phyloP scores from a whole-genome alignment of 805 yeast genomes.

The Cyberlindnera xylosilytica region DNA sequence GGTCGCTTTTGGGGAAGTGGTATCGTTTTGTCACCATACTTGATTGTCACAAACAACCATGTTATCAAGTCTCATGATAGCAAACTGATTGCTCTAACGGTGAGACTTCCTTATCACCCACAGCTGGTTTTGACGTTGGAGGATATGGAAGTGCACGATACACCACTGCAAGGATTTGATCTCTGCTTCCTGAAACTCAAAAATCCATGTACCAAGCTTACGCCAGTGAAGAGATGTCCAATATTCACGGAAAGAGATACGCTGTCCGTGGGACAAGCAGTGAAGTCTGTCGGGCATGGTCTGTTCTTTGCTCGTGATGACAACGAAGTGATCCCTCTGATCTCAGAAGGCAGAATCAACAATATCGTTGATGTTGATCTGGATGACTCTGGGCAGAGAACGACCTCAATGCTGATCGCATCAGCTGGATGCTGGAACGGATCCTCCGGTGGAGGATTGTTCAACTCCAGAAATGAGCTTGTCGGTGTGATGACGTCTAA shows the following conservation, averaged over 20 bases:
- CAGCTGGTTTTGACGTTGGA: constrained; percentile 2
- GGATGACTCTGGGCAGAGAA: constrained; percentile 7
- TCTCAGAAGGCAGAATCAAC: constrained; percentile 23
- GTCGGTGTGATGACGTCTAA: constrained; percentile 30
- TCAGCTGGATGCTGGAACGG: constrained; percentile 32
- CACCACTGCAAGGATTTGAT: constrained; percentile 27
- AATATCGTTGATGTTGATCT: constrained; percentile 14
- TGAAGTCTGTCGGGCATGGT: constrained; percentile 28
- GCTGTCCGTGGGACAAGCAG: constrained; percentile 16
- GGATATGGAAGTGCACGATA: constrained; percentile 14
- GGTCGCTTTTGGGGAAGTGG: constrained; percentile 31
- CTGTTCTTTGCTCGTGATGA: constrained; percentile 15
- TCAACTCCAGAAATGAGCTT: constrained; percentile 22
- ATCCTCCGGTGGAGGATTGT: constrained; percentile 30
- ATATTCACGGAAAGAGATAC: constrained; percentile 5
- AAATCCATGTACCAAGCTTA: constrained; percentile 3
- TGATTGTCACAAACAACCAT: constrained; percentile 27
- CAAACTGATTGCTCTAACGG: constrained; percentile 5
- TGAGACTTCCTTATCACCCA: constrained; percentile 13
- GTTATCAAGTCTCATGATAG: constrained; percentile 20
- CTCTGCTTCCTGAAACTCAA: constrained; percentile 23
- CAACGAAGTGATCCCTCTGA: constrained; percentile 18
- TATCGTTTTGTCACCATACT: constrained; percentile 15
- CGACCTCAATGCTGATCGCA: constrained; percentile 20
- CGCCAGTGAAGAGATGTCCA: constrained; percentile 14